A percentile compares a stretch with the other conserved stretches of the same genome.
Evolutionary conservation across 192 early-diverging fungal species (phyloP).

Genomic region (Dissophora globulifera): DNA sequence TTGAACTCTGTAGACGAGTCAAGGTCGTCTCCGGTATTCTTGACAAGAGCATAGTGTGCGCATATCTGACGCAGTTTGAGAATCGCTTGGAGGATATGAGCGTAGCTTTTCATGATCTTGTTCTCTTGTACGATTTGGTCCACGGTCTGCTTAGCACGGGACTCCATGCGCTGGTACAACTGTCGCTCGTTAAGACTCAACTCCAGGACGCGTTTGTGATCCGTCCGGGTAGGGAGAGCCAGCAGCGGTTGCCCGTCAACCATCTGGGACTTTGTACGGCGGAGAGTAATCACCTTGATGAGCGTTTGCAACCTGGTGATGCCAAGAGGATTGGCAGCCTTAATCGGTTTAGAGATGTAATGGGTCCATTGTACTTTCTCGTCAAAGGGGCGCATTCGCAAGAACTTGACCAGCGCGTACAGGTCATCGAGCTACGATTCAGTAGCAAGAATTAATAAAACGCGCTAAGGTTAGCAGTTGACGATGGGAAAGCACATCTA

Average conservation of each 20-base stretch:
- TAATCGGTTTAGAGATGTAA: conserved; percentile 55
- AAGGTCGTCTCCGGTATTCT: conserved; percentile 33
- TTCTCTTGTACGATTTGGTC: conserved; percentile 65
- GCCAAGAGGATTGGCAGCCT: conserved; percentile 49
- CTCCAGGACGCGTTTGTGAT: conserved; percentile 69
- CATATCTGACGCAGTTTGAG: conserved; percentile 57
- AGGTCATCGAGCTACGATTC: conserved; percentile 89
- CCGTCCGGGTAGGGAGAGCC: conserved; percentile 74
- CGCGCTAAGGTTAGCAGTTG: no score
- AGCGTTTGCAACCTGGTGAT: conserved; percentile 68
- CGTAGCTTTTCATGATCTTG: conserved; percentile 76
- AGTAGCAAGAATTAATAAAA: no score
- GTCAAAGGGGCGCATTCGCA: conserved; percentile 63
- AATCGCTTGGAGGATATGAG: conserved; percentile 68
- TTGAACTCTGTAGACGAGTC: conserved; percentile 31
- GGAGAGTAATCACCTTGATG: conserved; percentile 80
- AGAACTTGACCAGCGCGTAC: conserved; percentile 85
- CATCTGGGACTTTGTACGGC: conserved; percentile 88
- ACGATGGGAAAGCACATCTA: no score
- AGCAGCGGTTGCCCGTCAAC: conserved; percentile 82
- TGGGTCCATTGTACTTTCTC: conserved; percentile 55
- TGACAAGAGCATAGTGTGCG: conserved; percentile 50
- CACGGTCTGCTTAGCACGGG: conserved; percentile 69
- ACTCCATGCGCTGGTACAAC: conserved; percentile 76
- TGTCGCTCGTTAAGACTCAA: conserved; percentile 71